These are phyloP conservation scores for Narthecium ossifragum DNA, from an alignment of 106 monocot genomes.

Conservation along the genomic window DNA sequence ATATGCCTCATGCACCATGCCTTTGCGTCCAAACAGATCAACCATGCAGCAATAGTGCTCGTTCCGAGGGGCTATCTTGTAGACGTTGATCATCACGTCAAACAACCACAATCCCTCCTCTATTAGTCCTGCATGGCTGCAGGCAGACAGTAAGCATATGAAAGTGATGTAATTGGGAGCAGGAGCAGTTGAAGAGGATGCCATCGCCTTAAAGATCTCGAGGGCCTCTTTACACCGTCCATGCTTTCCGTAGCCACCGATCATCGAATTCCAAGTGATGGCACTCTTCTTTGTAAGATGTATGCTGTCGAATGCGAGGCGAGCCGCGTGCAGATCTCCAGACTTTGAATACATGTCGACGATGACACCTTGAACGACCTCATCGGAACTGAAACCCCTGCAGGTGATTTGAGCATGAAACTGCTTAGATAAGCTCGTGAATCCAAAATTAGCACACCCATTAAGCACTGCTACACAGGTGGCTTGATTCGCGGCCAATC, in stretches of 20 bases:
- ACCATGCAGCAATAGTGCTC: slow-evolving; percentile 57
- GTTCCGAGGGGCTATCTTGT: slow-evolving; percentile 11
- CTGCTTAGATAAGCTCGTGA: slow-evolving; percentile 16
- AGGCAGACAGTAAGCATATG: slow-evolving; percentile 45
- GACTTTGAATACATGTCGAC: slow-evolving; percentile 49
- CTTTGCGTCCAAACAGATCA: slow-evolving; percentile 46
- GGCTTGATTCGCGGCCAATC: slow-evolving; percentile 28
- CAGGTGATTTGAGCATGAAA: slow-evolving; percentile 27
- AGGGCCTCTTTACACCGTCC: slow-evolving; percentile 29
- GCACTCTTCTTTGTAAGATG: slow-evolving; percentile 11
- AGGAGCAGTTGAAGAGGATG: slow-evolving; percentile 12
- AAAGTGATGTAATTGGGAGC: slow-evolving; percentile 41
- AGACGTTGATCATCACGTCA: slow-evolving; percentile 15
- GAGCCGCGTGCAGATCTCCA: slow-evolving; percentile 22
- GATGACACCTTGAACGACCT: slow-evolving; percentile 26
- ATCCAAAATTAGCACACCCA: slow-evolving; percentile 36
- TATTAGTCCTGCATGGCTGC: slow-evolving; percentile 44
- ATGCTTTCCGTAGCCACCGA: slow-evolving; percentile 48
- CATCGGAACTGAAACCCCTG: slow-evolving; percentile 20
- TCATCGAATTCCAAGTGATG: slow-evolving; percentile 48
- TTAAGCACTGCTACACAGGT: slow-evolving; percentile 32
- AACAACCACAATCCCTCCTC: slow-evolving; percentile 32
- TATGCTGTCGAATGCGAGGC: slow-evolving; percentile 15
- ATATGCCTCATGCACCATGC: slow-evolving; percentile 29
- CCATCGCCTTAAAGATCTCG: slow-evolving; percentile 29